Conservation (phyloP, 2,329 filamentous ascomycete genomes). For the Epichloe elymi region DNA sequence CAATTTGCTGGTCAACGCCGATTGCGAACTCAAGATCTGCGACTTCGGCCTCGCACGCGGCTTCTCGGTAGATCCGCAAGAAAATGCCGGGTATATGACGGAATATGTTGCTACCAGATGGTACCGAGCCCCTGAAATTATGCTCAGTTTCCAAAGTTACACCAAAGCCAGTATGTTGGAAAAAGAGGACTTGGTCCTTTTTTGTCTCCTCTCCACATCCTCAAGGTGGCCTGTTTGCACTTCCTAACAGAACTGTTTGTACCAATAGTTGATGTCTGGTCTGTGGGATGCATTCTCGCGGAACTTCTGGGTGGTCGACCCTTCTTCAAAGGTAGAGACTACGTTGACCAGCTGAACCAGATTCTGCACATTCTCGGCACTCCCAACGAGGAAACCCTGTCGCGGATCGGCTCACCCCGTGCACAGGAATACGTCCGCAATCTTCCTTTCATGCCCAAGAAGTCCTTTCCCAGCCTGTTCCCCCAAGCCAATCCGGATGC, state of each 20-base stretch:
- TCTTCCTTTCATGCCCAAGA: slow-evolving; percentile 87
- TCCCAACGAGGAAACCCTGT: slow-evolving; percentile 86
- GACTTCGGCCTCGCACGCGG: slow-evolving; percentile 95
- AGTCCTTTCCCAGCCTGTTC: slow-evolving; percentile 78
- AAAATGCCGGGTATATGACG: slow-evolving; percentile 99
- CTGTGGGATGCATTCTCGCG: slow-evolving; percentile 92
- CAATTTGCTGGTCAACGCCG: slow-evolving; percentile 93
- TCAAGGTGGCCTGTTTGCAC: no score
- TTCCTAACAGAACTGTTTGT: not conserved
- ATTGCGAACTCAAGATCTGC: slow-evolving; percentile 98
- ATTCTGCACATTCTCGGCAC: slow-evolving; percentile 97
- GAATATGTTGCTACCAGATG: slow-evolving; percentile 97
- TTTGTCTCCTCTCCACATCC: not conserved
- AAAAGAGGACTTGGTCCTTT: not conserved
- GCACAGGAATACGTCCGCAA: slow-evolving; percentile 98
- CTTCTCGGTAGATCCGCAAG: slow-evolving; percentile 92
- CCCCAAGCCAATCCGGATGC: slow-evolving; percentile 87
- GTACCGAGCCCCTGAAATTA: slow-evolving; percentile 92
- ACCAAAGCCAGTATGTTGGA: slow-evolving; percentile 90
- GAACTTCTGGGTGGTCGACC: slow-evolving; percentile 91
- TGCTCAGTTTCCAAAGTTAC: slow-evolving; percentile 99
- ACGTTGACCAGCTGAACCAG: slow-evolving; percentile 98
- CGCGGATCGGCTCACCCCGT: slow-evolving; percentile 84
- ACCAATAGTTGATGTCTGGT: slow-evolving; percentile 86
- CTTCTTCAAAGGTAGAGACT: slow-evolving; percentile 98